Percentiles rank a stretch among this genome's conserved stretches.
Evolutionary conservation across 2,329 filamentous ascomycete species (phyloP).

Genomic region (Calonectria pseudoreteaudii): DNA sequence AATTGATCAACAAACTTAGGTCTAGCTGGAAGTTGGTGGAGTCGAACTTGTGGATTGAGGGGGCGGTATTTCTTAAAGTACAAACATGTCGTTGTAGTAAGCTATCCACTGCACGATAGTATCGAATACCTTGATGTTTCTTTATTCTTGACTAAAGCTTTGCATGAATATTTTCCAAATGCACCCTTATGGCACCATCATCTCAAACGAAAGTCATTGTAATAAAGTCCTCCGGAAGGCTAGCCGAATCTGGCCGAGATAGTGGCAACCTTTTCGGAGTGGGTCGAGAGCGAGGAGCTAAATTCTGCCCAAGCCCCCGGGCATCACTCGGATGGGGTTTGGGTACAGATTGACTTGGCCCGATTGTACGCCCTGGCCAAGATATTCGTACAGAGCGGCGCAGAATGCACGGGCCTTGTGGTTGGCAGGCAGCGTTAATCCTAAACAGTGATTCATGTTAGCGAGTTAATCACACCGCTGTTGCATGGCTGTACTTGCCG

Average conservation of each 20-base stretch:
- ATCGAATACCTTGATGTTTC: neutral
- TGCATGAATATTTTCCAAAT: neutral
- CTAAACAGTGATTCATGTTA: neutral
- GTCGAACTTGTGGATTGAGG: neutral
- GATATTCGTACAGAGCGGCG: neutral
- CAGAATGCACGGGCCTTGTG: neutral
- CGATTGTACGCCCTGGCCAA: neutral
- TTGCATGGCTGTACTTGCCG: conserved; percentile 27
- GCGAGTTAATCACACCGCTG: neutral
- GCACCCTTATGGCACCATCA: neutral
- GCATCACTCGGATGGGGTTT: neutral
- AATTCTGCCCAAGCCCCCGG: neutral
- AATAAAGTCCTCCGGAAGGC: neutral
- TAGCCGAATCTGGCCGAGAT: neutral
- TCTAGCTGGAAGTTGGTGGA: neutral
- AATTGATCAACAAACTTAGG: neutral
- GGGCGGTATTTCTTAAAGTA: neutral
- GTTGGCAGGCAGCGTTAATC: neutral
- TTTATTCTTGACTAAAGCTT: neutral
- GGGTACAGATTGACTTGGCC: neutral
- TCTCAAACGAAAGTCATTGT: neutral
- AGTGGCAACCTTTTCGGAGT: neutral
- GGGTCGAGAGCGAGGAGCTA: too few species aligned
- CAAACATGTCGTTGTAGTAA: neutral
- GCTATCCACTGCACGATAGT: neutral